Evolutionary conservation across 1,284 basidiomycete species (phyloP).

Genomic region (Tilletiaria anomala): DNA sequence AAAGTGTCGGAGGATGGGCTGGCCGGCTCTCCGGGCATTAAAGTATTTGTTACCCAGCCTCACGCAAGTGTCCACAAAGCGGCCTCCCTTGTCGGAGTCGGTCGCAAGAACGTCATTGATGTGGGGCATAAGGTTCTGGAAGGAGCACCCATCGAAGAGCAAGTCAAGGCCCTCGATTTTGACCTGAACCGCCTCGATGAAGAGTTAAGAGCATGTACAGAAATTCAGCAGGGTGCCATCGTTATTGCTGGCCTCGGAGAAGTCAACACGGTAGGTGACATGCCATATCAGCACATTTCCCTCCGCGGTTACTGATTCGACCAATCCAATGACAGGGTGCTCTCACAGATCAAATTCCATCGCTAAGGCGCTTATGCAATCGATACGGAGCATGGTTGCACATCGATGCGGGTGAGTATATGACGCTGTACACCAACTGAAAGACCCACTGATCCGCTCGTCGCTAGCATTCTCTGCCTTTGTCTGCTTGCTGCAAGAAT

Average conservation of each 20-base stretch:
- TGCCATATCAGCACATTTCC: background rate
- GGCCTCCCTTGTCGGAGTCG: constrained; percentile 44
- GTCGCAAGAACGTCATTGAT: constrained; percentile 41
- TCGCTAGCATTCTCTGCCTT: constrained; percentile 48
- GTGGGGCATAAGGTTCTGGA: no score
- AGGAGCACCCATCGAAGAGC: constrained; percentile 6
- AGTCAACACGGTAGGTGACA: constrained; percentile 42
- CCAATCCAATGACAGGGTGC: no score
- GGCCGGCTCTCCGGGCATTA: constrained; percentile 40
- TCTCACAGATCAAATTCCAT: constrained; percentile 28
- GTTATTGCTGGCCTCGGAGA: constrained; percentile 44
- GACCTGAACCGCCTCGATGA: constrained; percentile 40
- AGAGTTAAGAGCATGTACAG: constrained; percentile 25
- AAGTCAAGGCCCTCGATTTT: constrained; percentile 33
- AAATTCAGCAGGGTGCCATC: constrained; percentile 36
- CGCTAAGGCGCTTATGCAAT: constrained; percentile 41
- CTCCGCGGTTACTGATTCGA: constrained; percentile 11
- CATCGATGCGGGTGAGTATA: constrained; percentile 40
- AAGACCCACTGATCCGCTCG: no score
- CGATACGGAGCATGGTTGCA: constrained; percentile 45
- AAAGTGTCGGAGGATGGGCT: constrained; percentile 34
- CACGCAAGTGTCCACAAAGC: constrained; percentile 46
- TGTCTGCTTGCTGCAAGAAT: constrained; percentile 41
- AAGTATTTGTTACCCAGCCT: constrained; percentile 42
- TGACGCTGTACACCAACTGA: background rate